A percentile compares a stretch with the other conserved stretches of the same genome.
phyloP scores from a whole-genome alignment of 768 basidiomycete species.

The Lactarius trivialis region DNA sequence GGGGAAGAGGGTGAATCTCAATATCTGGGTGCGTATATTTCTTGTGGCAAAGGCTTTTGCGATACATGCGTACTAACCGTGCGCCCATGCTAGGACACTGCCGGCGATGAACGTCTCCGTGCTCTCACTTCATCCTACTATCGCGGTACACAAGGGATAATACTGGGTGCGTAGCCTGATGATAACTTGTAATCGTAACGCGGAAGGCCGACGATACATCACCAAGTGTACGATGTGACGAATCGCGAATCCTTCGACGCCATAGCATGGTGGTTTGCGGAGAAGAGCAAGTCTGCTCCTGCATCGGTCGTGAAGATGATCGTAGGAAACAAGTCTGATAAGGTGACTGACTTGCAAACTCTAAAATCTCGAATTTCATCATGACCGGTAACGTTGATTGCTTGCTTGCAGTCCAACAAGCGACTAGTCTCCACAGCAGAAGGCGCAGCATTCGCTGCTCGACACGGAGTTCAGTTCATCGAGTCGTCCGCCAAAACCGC shows the following conservation, averaged over 20 bases:
- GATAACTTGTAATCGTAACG: background rate
- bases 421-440: conserved; percentile 77
- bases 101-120: conserved; percentile 92
- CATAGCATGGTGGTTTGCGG: conserved; percentile 83
- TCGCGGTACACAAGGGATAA: conserved; percentile 76
- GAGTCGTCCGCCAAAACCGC: conserved; percentile 91
- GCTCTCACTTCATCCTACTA: conserved; percentile 95
- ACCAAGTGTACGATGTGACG: conserved; percentile 86
- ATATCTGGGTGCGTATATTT: conserved; percentile 75
- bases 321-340: conserved; percentile 92
- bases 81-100: conserved; percentile 60
- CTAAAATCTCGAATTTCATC: background rate
- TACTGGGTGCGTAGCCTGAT: conserved; percentile 46
- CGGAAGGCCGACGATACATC: background rate
- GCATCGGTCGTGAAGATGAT: conserved; percentile 84
- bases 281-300: conserved; percentile 87
- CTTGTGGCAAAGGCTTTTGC: background rate
- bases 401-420: conserved; percentile 60
- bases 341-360: conserved; percentile 41
- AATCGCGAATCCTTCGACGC: conserved; percentile 89
- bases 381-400: background rate
- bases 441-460: conserved; percentile 71
- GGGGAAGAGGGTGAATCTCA: conserved; percentile 80
- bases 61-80: background rate
- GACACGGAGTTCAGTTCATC: conserved; percentile 78